Evolutionary conservation across 345 rosid species (phyloP), one percentile per base, ranked within the genome.

Genomic region (Lenwebbia sp.): DNA sequence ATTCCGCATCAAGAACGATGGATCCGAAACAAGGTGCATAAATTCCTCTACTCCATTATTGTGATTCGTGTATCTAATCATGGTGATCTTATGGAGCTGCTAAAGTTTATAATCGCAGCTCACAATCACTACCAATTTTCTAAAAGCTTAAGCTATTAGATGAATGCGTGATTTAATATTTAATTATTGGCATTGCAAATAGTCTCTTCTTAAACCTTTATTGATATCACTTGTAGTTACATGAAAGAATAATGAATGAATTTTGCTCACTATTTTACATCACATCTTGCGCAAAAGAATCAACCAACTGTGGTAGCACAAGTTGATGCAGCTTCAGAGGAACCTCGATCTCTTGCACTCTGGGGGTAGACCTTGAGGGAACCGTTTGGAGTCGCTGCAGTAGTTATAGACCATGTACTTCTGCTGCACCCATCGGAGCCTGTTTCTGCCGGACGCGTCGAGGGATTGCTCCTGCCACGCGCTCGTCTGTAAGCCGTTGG

Each of bases 401-500:
- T 93, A 93, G 28, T 91, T 91, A 47, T 92, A 93, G 56, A 93
- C 86, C 95, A 93, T 91, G 93, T 85, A 87, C 85, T 92, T 94
- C 65, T 85, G 88, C 85, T 91, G 93, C 49, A 91, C 95, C 95
- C 93, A 91, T 22, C 87, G 88, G 22, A 94, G 87, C 83, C 88
- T 90, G 78, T 86, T 58, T 83, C 84, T 89, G 74, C 88, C 51
- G 4, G 51, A 2, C 51, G 13, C 51, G 13, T 49, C 51, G 3
- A 49, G 51, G 51, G 51, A 49, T 49, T 49, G 51, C 51, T 49
- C 51, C 51, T 49, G 51, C 51, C 51, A 49, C 51, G 51, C 13
- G 51, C 13, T 49, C 3, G 51, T 49, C 13, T 49, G 51, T 49
- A 49, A 49, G 51, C 51, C 51, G 2, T 49, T 49, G 51, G 54